Evolutionary conservation across 139 green algal species (phyloP).

Genomic region (Nannochloris sp.): DNA sequence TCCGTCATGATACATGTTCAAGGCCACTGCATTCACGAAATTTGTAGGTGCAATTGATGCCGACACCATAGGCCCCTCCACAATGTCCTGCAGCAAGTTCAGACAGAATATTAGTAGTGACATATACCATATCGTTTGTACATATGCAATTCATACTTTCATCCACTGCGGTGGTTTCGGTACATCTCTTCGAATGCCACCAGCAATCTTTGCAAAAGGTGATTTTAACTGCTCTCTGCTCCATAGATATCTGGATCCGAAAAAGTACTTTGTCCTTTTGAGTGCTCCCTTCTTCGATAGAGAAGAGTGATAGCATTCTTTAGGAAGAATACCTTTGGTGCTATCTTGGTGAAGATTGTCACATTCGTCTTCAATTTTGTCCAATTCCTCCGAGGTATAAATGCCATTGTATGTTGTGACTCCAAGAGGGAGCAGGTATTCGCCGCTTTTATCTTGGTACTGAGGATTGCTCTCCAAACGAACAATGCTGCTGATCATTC

Average conservation of each 20-base stretch:
- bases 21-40: constrained; percentile 46
- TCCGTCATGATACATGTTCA: constrained; percentile 73
- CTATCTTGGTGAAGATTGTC: constrained; percentile 30
- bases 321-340: constrained; percentile 23
- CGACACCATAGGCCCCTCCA: constrained; percentile 42
- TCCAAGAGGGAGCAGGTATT: constrained; percentile 39
- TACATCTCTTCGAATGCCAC: constrained; percentile 54
- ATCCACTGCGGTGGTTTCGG: constrained; percentile 40
- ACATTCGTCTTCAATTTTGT: constrained; percentile 29
- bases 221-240: constrained; percentile 49
- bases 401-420: constrained; percentile 49
- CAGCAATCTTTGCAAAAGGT: constrained; percentile 26
- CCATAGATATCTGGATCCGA: constrained; percentile 62
- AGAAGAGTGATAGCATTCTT: constrained; percentile 43
- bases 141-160: constrained; percentile 9
- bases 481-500: background rate
- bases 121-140: constrained; percentile 4
- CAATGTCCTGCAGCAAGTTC: constrained; percentile 12
- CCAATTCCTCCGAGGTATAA: constrained; percentile 35
- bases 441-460: background rate
- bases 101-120: background rate
- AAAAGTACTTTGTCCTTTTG: constrained; percentile 70
- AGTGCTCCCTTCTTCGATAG: constrained; percentile 16
- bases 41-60: constrained; percentile 24
- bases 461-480: background rate